A percentile compares a stretch with the other conserved stretches of the same genome.
These are phyloP conservation scores for Meripilus lineatus DNA, from an alignment of 1,284 basidiomycete genomes.

Conservation along the genomic window DNA sequence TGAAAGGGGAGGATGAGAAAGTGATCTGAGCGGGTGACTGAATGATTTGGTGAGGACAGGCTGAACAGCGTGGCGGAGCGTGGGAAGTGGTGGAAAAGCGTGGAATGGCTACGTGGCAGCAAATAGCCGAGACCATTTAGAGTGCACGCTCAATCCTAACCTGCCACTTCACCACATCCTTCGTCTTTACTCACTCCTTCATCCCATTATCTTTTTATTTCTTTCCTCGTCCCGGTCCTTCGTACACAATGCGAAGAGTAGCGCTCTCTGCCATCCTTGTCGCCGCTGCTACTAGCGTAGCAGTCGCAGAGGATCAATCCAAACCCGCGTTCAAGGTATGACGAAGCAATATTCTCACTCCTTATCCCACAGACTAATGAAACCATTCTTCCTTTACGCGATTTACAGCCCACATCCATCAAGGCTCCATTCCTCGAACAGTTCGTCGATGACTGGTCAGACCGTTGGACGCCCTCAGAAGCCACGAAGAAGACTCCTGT, in stretches of 20 bases:
- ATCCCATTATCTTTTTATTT: slow-evolving; percentile 30
- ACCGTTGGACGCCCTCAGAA: slow-evolving; percentile 94
- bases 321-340: slow-evolving; percentile 67
- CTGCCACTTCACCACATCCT: slow-evolving; percentile 18
- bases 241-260: slow-evolving; percentile 79
- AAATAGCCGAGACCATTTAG: slow-evolving; percentile 32
- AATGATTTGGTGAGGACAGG: no score
- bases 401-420: slow-evolving; percentile 67
- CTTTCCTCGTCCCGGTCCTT: slow-evolving; percentile 50
- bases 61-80: slow-evolving; percentile 18
- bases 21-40: no score
- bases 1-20: no score
- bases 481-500: slow-evolving; percentile 97
- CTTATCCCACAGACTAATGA: slow-evolving; percentile 1
- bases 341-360: no score
- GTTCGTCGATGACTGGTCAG: slow-evolving; percentile 88
- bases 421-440: slow-evolving; percentile 97
- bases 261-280: slow-evolving; percentile 69
- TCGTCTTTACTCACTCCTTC: slow-evolving; percentile 30
- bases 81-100: slow-evolving; percentile 28
- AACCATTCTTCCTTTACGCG: not conserved
- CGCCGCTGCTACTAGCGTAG: slow-evolving; percentile 55
- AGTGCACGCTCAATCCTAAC: slow-evolving; percentile 15
- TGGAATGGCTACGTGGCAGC: slow-evolving; percentile 45
- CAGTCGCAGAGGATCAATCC: slow-evolving; percentile 47